These are phyloP conservation scores for Pneumocystis carinii DNA, from an alignment of 1,139 yeast genomes.

Conservation along the genomic window DNA sequence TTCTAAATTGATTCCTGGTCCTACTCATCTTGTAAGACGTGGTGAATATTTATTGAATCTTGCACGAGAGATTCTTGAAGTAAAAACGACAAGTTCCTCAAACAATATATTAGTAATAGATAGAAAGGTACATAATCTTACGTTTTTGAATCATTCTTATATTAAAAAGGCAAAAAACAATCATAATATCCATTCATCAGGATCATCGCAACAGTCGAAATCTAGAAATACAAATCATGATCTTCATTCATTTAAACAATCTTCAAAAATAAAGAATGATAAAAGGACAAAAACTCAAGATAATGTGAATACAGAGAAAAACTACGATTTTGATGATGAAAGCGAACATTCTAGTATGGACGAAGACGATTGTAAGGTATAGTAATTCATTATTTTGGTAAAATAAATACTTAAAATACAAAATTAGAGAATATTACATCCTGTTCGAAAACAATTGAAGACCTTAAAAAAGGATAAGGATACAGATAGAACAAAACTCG, in stretches of 20 bases:
- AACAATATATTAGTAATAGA: constrained; percentile 14
- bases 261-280: not conserved
- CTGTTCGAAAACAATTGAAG: constrained; percentile 60
- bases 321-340: constrained; percentile 1
- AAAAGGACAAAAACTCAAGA: constrained; percentile 5
- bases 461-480: constrained; percentile 64
- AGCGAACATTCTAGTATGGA: constrained; percentile 2
- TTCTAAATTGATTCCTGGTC: constrained; percentile 53
- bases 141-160: constrained; percentile 7
- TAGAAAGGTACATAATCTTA: constrained; percentile 8
- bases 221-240: not conserved
- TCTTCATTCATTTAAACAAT: constrained; percentile 9
- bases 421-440: constrained; percentile 34
- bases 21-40: constrained; percentile 88
- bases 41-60: constrained; percentile 50
- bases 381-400: not conserved
- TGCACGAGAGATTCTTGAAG: constrained; percentile 28
- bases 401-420: not conserved
- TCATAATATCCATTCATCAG: not conserved
- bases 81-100: constrained; percentile 42
- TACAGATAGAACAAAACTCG: constrained; percentile 81
- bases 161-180: constrained; percentile 4
- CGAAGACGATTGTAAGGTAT: constrained; percentile 4
- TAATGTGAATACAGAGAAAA: constrained; percentile 3
- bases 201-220: not conserved